phyloP scores from a whole-genome alignment of 106 monocot species.

The Platanthera guangdongensis region DNA sequence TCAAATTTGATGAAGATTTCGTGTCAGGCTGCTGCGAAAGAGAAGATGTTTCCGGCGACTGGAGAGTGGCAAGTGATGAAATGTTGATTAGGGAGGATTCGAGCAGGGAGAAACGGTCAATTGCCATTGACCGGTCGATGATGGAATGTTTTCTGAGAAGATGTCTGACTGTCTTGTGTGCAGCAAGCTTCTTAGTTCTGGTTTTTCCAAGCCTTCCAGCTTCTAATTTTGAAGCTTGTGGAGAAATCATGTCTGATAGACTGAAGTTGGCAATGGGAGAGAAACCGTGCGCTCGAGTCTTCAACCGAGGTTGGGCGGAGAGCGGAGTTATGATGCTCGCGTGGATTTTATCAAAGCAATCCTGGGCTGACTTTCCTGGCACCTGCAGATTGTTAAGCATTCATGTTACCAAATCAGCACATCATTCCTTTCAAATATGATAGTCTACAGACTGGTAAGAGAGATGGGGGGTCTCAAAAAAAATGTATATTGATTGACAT shows the following conservation, averaged over 20 bases:
- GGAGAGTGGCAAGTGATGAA: conserved; percentile 6
- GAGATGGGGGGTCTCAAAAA: neutral
- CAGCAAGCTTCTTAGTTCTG: conserved; percentile 35
- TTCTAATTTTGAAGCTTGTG: neutral
- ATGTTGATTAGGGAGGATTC: conserved; percentile 31
- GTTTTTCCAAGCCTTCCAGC: conserved; percentile 20
- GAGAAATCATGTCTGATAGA: conserved; percentile 15
- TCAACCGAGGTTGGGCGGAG: conserved; percentile 26
- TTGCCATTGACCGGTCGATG: conserved; percentile 28
- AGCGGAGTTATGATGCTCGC: conserved; percentile 38
- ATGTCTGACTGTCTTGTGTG: conserved; percentile 45
- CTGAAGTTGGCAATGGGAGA: conserved; percentile 38
- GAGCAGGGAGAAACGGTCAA: conserved; percentile 52
- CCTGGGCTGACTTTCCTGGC: conserved; percentile 56
- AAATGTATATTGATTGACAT: neutral
- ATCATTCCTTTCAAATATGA: neutral
- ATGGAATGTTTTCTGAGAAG: conserved; percentile 42
- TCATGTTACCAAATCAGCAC: neutral
- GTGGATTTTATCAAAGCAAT: conserved; percentile 62
- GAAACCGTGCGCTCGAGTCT: conserved; percentile 7
- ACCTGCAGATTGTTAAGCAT: conserved; percentile 26
- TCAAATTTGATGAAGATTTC: conserved; percentile 18
- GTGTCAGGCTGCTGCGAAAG: conserved; percentile 17
- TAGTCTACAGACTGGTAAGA: neutral
- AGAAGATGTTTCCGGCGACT: neutral